These are phyloP conservation scores for Suillus lakei DNA, from an alignment of 768 basidiomycete genomes.

Conservation along the genomic window DNA sequence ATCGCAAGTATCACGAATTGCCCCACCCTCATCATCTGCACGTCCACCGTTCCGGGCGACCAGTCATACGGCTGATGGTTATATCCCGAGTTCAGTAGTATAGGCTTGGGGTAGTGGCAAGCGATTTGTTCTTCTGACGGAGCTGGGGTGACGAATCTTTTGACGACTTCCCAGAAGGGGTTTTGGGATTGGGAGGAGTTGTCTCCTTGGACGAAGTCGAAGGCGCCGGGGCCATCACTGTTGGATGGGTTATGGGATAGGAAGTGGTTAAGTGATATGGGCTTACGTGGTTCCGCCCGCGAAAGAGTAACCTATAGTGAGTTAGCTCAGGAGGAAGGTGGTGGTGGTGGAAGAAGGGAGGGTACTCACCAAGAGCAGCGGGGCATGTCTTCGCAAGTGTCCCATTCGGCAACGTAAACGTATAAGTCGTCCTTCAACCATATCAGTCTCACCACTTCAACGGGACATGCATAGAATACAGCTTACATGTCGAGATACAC, in stretches of 20 bases:
- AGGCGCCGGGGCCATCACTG: slow-evolving; percentile 81
- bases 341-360: not conserved
- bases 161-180: slow-evolving; percentile 82
- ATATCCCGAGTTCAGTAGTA: slow-evolving; percentile 78
- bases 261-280: not conserved
- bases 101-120: slow-evolving; percentile 81
- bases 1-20: slow-evolving; percentile 77
- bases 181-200: slow-evolving; percentile 69
- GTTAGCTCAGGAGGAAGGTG: slow-evolving; percentile 11
- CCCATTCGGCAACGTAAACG: slow-evolving; percentile 69
- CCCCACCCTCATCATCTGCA: slow-evolving; percentile 79
- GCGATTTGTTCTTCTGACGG: slow-evolving; percentile 65
- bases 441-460: slow-evolving; percentile 3
- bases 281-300: slow-evolving; percentile 82
- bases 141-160: slow-evolving; percentile 68
- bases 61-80: slow-evolving; percentile 73
- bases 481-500: slow-evolving; percentile 71
- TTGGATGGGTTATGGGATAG: slow-evolving; percentile 2
- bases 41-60: slow-evolving; percentile 73
- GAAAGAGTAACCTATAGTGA: slow-evolving; percentile 65
- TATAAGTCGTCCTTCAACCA: slow-evolving; percentile 58
- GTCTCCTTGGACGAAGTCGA: slow-evolving; percentile 78
- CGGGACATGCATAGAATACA: not conserved
- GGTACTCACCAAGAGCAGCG: slow-evolving; percentile 68
- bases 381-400: slow-evolving; percentile 73